phyloP scores from a whole-genome alignment of 257 asterid species.

The Solanum neorickii region DNA sequence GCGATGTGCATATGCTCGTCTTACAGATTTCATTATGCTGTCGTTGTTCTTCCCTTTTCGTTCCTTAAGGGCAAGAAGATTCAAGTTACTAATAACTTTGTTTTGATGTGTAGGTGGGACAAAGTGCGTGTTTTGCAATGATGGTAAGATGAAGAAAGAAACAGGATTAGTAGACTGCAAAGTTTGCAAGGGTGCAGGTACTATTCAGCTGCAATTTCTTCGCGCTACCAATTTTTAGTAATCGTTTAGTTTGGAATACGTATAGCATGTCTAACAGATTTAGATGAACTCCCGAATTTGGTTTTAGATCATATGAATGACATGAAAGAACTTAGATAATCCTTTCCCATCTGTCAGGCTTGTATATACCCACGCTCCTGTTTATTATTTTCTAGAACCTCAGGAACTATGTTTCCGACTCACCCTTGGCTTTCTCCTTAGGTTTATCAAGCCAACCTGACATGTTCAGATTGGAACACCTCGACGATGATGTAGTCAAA shows the following conservation, averaged over 20 bases:
- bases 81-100: neutral
- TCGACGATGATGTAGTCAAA: neutral
- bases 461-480: neutral
- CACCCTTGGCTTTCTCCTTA: neutral
- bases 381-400: neutral
- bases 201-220: neutral
- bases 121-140: slow-evolving; percentile 79
- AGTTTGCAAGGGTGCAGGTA: slow-evolving; percentile 98
- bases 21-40: neutral
- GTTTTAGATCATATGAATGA: neutral
- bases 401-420: neutral
- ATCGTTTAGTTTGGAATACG: neutral
- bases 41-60: neutral
- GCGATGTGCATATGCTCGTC: neutral
- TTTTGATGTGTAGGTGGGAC: slow-evolving; percentile 64
- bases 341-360: neutral
- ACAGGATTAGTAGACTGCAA: slow-evolving; percentile 68
- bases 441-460: neutral
- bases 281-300: neutral
- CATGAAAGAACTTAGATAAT: neutral
- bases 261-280: neutral
- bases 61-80: neutral
- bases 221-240: neutral
- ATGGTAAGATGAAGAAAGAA: slow-evolving; percentile 86
- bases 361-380: neutral